A percentile compares a stretch with the other conserved stretches of the same genome.
Conservation (phyloP, 2,329 filamentous ascomycete species). For the Truncatella angustata region DNA sequence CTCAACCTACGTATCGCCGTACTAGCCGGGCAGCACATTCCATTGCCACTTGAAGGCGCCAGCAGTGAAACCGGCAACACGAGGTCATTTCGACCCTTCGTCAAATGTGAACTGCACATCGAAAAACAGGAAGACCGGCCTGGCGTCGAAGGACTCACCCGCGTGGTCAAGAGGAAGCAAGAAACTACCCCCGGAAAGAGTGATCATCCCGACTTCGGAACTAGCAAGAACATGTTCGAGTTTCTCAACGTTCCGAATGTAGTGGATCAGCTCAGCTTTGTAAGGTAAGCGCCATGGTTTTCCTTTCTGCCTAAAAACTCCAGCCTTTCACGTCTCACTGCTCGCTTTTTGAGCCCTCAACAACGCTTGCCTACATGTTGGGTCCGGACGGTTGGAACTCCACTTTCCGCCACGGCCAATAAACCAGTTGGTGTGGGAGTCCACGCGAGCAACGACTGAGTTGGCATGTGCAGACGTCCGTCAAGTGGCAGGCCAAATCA, state of each 20-base stretch:
- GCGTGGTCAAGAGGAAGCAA: conserved; percentile 57
- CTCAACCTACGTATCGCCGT: conserved; percentile 71
- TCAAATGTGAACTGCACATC: conserved; percentile 79
- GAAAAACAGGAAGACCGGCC: conserved; percentile 53
- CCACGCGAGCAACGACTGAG: conserved; percentile 19
- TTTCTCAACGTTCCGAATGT: conserved; percentile 60
- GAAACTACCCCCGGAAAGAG: conserved; percentile 55
- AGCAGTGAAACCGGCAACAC: conserved; percentile 43
- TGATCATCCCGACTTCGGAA: conserved; percentile 63
- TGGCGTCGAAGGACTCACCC: conserved; percentile 37
- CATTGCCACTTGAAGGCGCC: conserved; percentile 52
- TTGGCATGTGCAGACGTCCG: conserved; percentile 25
- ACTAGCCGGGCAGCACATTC: conserved; percentile 73
- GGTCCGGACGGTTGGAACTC: conserved; percentile 17
- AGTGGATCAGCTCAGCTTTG: conserved; percentile 68
- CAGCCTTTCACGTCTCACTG: not conserved
- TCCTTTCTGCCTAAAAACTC: conserved; percentile 3
- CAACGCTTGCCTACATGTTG: conserved; percentile 13
- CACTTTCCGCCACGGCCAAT: conserved; percentile 15
- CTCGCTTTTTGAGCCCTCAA: not conserved
- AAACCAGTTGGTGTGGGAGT: conserved; percentile 14
- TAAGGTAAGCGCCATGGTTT: conserved; percentile 55
- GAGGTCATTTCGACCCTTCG: conserved; percentile 65
- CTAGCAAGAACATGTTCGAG: conserved; percentile 48
- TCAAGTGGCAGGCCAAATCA: conserved; percentile 17